Percentiles rank a stretch among this genome's conserved stretches.
phyloP scores from a whole-genome alignment of 2,329 filamentous ascomycete genomes.

The Trichoderma gracile region DNA sequence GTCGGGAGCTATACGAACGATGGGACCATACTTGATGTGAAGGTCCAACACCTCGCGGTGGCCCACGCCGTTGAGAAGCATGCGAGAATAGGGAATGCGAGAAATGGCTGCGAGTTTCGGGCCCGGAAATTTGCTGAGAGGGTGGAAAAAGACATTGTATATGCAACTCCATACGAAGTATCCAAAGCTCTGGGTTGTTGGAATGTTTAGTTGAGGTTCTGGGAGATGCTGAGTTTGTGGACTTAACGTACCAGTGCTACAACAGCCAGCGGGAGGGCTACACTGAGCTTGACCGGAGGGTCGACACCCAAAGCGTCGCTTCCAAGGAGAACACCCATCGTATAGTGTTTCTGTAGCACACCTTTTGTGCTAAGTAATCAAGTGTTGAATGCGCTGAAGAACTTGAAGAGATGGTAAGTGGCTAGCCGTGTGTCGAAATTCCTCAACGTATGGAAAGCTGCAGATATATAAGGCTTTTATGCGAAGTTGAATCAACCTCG shows the following conservation, averaged over 20 bases:
- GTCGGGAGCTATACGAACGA: constrained; percentile 20
- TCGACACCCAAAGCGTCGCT: neutral
- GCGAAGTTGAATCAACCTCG: too few relatives aligned
- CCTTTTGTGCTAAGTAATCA: too few relatives aligned
- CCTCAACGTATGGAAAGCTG: too few relatives aligned
- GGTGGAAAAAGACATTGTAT: constrained; percentile 24
- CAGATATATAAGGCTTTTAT: too few relatives aligned
- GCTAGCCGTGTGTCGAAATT: too few relatives aligned
- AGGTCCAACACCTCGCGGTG: neutral
- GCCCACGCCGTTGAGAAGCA: neutral
- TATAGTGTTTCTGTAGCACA: too few relatives aligned
- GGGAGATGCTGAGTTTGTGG: too few relatives aligned
- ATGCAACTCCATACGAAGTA: constrained; percentile 10
- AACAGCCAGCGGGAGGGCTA: constrained; percentile 2
- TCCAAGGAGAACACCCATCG: constrained; percentile 3
- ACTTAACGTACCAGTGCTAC: neutral
- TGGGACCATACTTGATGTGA: constrained; percentile 22
- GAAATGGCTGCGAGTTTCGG: constrained; percentile 11
- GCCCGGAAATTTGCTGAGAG: constrained; percentile 21
- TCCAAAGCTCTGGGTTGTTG: constrained; percentile 17
- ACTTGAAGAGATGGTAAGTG: too few relatives aligned
- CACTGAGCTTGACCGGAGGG: neutral
- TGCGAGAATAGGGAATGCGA: neutral
- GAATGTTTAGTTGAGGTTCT: too few relatives aligned
- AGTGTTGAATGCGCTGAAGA: too few relatives aligned